These are phyloP conservation scores for Phialophora macrospora DNA, from an alignment of 2,329 filamentous ascomycete species.

Conservation along the genomic window DNA sequence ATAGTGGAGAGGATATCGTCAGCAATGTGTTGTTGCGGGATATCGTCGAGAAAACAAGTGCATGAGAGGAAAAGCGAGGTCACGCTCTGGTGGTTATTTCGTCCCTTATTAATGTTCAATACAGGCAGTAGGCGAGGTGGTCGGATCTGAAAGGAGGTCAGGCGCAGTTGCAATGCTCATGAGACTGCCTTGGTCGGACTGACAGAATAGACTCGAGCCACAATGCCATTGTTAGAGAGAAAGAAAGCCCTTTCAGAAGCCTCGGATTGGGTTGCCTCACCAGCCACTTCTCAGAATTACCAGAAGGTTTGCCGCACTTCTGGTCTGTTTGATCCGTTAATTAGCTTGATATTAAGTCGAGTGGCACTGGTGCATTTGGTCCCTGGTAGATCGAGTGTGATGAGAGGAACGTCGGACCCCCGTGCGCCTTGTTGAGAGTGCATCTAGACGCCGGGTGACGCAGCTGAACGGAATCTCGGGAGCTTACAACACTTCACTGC, in stretches of 20 bases:
- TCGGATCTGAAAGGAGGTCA: not conserved
- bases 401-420: not conserved
- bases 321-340: not conserved
- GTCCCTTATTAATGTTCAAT: not conserved
- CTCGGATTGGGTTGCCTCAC: not conserved
- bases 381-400: not conserved
- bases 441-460: not conserved
- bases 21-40: not conserved
- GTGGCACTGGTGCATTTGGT: not conserved
- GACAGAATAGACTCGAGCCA: not conserved
- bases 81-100: too few relatives aligned
- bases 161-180: not conserved
- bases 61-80: not conserved
- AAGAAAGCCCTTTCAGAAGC: not conserved
- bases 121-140: not conserved
- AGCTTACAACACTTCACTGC: not conserved
- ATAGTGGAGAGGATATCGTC: not conserved
- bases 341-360: not conserved
- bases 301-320: too few relatives aligned
- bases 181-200: not conserved
- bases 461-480: not conserved
- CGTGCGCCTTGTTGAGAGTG: not conserved
- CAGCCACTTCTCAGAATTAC: not conserved
- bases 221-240: not conserved
- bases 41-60: not conserved